These are phyloP conservation scores for Zalaria obscura DNA, from an alignment of 2,329 filamentous ascomycete genomes.

Conservation along the genomic window DNA sequence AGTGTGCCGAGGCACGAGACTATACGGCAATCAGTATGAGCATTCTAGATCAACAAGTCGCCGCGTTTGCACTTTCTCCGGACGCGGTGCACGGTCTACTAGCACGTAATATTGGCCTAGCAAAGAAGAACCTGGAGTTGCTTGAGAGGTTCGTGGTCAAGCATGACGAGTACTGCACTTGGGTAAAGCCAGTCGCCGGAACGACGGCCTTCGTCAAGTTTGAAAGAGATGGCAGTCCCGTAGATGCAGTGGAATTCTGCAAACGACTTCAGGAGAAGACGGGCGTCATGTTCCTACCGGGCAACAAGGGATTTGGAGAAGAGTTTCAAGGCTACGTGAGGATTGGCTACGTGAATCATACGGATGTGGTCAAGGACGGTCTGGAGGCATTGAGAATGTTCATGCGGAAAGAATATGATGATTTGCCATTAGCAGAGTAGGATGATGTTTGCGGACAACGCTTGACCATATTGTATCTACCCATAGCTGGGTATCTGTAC, in stretches of 20 bases:
- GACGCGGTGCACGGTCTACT: slow-evolving; percentile 50
- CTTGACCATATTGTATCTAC: no score
- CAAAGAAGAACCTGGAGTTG: slow-evolving; percentile 50
- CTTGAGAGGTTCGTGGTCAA: slow-evolving; percentile 54
- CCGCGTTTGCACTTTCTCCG: slow-evolving; percentile 56
- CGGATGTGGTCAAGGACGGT: slow-evolving; percentile 52
- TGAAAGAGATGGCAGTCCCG: slow-evolving; percentile 41
- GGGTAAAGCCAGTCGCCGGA: slow-evolving; percentile 62
- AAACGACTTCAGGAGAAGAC: slow-evolving; percentile 51
- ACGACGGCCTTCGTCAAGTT: slow-evolving; percentile 71
- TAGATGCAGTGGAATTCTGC: slow-evolving; percentile 64
- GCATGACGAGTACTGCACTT: slow-evolving; percentile 49
- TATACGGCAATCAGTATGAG: slow-evolving; percentile 81
- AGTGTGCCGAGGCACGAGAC: slow-evolving; percentile 52
- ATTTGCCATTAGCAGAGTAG: slow-evolving; percentile 21
- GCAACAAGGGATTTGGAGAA: slow-evolving; percentile 57
- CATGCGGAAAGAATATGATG: slow-evolving; percentile 41
- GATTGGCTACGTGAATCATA: slow-evolving; percentile 62
- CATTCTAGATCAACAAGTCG: slow-evolving; percentile 67
- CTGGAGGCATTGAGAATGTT: slow-evolving; percentile 42
- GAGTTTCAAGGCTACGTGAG: slow-evolving; percentile 65
- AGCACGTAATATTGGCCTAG: slow-evolving; percentile 49
- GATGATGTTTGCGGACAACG: no score
- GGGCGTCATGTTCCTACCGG: slow-evolving; percentile 63
- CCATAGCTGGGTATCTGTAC: no score